Evolutionary conservation across 139 green algal species (phyloP), one percentile per base, ranked within the genome.

Genomic region (Chlamydomonas incerta): DNA sequence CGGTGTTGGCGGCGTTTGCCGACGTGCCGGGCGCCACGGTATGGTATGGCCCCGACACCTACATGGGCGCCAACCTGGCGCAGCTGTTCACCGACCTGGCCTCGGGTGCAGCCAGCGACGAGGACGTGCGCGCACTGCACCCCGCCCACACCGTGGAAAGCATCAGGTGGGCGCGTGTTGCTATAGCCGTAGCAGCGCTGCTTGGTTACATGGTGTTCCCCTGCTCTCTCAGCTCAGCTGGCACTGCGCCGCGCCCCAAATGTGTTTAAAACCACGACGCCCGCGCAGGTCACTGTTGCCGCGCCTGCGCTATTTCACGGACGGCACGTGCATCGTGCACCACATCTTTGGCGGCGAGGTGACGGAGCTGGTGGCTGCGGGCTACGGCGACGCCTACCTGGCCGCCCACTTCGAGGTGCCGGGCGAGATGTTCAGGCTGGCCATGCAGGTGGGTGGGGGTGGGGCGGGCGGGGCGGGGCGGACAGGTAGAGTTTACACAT

Each of bases 11-110:
- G 90, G 95, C 88, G 24, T 98, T 97, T 89, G 95, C 95, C 24
- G 93, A 96, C 87, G 94, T 96, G 52, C 94, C 93, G 0, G 90
- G 96, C 34, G 77, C 95, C 10, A 90, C 90, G 23, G 94, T 99
- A n/a, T 99, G 93, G 92, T 99, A 99, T 88, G 97, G 97, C 20
- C 97, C 97, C 18, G 97, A 99, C 93, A 98, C 97, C 14, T 99
- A 99, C 95, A 99, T 99, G 97, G 97, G 97, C 29, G 91, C 87
- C 52, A 99, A 99, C 92, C 90, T 99, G 41, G 93, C 88, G 33
- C 89, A 97, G 90, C 91, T 99, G 57, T 96, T 99, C 74, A 81
- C 67, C n/a, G 90, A 87, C 46, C 88, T 99, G 71, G 76, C 76
- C n/a, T 13, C 6, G 6, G 91, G 93, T 6, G 35, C 21, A 2